Evolutionary conservation across 23 red algal species (phyloP), one percentile per base, ranked within the genome.

Genomic region (Agarophyton chilense): DNA sequence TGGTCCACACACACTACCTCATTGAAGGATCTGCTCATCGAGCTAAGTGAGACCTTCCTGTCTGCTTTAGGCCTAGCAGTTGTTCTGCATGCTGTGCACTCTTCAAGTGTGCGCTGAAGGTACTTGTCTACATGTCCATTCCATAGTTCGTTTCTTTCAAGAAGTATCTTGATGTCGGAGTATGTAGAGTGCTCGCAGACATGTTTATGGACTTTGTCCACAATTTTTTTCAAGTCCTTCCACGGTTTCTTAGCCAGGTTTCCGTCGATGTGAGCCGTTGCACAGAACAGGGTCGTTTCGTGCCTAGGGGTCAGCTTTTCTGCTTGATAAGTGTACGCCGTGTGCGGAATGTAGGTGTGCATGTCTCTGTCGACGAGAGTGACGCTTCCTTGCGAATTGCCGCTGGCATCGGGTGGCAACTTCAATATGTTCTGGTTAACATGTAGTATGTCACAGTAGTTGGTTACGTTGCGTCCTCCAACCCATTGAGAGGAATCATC

Each of bases 401-500:
- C 56, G 53, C 52, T 64, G 11, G 10, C 56, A 63, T 52, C 52
- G 7, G n/a, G 38, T 26, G 53, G 53, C 10, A 90, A 52, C 19
- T 66, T 34, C 42, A 64, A 6, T 8, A 36, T 41, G 39, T 90
- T 66, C 61, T 71, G 50, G 32, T 90, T 40, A 8, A 42, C 13
- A 47, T 90, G 71, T 9, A 65, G 16, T 42, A 78, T 78, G 55
- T 78, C 57, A 38, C 54, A 64, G 10, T 71, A 29, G 24, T 42
- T 52, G n/a, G 36, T 90, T 14, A 90, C 86, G 33, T 90, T 90
- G 22, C 74, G 33, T 12, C 72, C 72, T 11, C 79, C 67, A 35
- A 90, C 50, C 72, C 86, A 90, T 31, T 66, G 52, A 10, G 34
- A 79, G 33, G 50, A 90, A 9, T 72, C 86, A 31, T 90, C 86